Evolutionary conservation across 2,329 filamentous ascomycete genomes (phyloP).

Genomic region (Aspergillus sojae): DNA sequence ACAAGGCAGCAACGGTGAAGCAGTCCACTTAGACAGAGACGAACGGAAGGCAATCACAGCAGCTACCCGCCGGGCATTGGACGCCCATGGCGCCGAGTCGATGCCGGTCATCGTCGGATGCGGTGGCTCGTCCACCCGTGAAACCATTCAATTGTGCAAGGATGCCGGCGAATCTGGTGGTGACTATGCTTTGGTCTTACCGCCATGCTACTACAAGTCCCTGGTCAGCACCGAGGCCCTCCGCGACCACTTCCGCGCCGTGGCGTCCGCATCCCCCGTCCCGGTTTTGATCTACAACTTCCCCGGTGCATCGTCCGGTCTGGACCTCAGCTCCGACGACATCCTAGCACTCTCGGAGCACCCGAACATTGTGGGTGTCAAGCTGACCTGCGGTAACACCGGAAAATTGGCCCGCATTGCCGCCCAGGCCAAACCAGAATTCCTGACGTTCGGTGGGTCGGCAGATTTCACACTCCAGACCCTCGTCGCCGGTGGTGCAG

Average conservation of each 20-base stretch:
- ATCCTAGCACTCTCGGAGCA: conserved; percentile 61
- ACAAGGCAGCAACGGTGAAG: conserved; percentile 82
- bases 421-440: conserved; percentile 53
- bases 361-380: conserved; percentile 69
- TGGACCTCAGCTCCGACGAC: conserved; percentile 69
- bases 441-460: conserved; percentile 86
- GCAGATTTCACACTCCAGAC: conserved; percentile 87
- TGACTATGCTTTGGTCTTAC: conserved; percentile 75
- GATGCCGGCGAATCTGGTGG: conserved; percentile 71
- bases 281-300: conserved; percentile 75
- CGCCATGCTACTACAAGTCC: conserved; percentile 73
- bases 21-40: conserved; percentile 72
- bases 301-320: conserved; percentile 66
- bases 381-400: conserved; percentile 74
- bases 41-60: conserved; percentile 71
- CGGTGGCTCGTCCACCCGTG: conserved; percentile 71
- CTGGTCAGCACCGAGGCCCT: conserved; percentile 65
- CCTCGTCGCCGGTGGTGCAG: conserved; percentile 74
- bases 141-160: conserved; percentile 69
- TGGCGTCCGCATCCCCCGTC: conserved; percentile 62
- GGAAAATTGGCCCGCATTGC: conserved; percentile 70
- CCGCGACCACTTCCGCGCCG: conserved; percentile 66
- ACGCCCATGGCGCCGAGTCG: conserved; percentile 64
- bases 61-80: conserved; percentile 70
- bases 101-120: conserved; percentile 77